A percentile compares a stretch with the other conserved stretches of the same genome.
Evolutionary conservation across 2,329 filamentous ascomycete species (phyloP).

Genomic region (Lachnellula subtilissima): DNA sequence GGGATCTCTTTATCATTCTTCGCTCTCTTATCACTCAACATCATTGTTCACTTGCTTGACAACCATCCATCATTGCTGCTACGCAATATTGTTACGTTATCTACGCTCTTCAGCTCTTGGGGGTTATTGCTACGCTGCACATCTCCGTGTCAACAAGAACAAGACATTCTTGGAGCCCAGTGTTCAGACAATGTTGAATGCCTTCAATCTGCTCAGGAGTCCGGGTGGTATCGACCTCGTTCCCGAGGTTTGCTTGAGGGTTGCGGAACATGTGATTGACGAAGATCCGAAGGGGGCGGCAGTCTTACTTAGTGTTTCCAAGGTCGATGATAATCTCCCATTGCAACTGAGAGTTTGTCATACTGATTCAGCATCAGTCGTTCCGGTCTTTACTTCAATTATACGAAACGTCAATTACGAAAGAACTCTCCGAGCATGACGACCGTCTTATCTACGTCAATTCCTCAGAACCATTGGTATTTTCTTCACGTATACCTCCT

Average conservation of each 20-base stretch:
- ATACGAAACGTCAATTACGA: slow-evolving; percentile 20
- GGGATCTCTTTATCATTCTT: neutral
- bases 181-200: neutral
- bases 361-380: slow-evolving; percentile 8
- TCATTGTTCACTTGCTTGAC: neutral
- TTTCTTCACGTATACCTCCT: slow-evolving; percentile 6
- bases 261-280: slow-evolving; percentile 16
- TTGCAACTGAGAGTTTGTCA: neutral
- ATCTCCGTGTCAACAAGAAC: neutral
- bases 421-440: slow-evolving; percentile 3
- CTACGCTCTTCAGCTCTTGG: neutral
- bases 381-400: slow-evolving; percentile 17
- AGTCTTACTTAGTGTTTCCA: slow-evolving; percentile 17
- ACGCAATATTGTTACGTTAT: neutral
- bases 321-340: slow-evolving; percentile 11
- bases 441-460: slow-evolving; percentile 11
- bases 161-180: too few species aligned
- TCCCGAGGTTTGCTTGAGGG: slow-evolving; percentile 19
- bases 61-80: neutral
- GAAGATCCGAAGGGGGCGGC: slow-evolving; percentile 12
- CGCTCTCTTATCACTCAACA: too few species aligned
- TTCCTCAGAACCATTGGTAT: slow-evolving; percentile 1
- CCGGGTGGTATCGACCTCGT: slow-evolving; percentile 1
- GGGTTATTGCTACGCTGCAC: neutral
- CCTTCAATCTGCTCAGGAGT: neutral